Evolutionary conservation across 2,329 filamentous ascomycete genomes (phyloP).

Genomic region (Orbilia oligospora): DNA sequence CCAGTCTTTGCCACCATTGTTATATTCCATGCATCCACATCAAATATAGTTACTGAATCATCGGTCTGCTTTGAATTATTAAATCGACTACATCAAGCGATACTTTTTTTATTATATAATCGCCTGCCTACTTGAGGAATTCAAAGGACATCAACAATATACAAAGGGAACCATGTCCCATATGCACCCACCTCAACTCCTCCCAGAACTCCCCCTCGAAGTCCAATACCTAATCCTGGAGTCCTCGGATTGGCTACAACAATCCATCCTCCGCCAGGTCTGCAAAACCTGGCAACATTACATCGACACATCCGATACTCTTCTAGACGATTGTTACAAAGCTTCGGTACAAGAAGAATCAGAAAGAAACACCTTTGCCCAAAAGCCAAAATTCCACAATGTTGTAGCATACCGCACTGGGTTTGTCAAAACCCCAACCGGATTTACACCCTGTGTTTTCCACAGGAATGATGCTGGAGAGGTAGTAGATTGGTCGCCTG

Average conservation of each 20-base stretch:
- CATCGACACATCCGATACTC: conserved; percentile 26
- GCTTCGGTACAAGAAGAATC: not conserved
- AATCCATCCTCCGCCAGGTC: conserved; percentile 24
- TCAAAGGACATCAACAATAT: too few species aligned
- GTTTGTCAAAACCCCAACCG: not conserved
- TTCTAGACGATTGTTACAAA: conserved; percentile 24
- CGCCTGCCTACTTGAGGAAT: not conserved
- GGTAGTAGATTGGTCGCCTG: conserved; percentile 1
- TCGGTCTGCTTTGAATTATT: too few species aligned
- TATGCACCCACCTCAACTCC: not conserved
- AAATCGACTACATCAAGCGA: too few species aligned
- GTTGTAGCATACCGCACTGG: not conserved
- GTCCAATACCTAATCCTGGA: conserved; percentile 33
- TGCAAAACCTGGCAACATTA: conserved; percentile 14
- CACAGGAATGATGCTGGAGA: conserved; percentile 4
- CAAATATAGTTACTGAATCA: too few species aligned
- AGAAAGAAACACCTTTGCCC: not conserved
- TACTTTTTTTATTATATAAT: too few species aligned
- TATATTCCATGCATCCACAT: too few species aligned
- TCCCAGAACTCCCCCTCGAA: conserved; percentile 27
- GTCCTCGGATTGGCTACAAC: conserved; percentile 14
- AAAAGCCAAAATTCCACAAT: not conserved
- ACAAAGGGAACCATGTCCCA: not conserved
- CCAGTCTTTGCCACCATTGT: too few species aligned
- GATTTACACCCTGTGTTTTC: not conserved